Evolutionary conservation across 129 eudicot species (phyloP), one percentile per base, ranked within the genome.

Genomic region (Erigeron canadensis): DNA sequence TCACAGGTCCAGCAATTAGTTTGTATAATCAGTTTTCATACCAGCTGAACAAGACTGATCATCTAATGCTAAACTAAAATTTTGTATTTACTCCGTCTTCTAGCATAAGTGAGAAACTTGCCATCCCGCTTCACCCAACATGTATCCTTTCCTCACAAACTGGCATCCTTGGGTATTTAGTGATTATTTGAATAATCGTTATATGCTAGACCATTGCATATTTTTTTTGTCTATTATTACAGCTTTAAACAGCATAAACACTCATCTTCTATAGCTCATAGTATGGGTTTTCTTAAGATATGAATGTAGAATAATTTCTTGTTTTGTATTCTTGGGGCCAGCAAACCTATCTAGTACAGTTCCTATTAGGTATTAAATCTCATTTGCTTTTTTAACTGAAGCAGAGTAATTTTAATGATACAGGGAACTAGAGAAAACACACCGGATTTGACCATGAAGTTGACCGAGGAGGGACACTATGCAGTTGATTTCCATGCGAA

Each of bases 401-500:
- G 40, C 38, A 51, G 68, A 59, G 5, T 71, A 58, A 43, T 46
- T 15, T 19, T 71, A 63, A 61, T 80, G 67, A 54, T 67, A 42
- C 80, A 92, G 98, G 96, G 98, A 67, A 76, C 61, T 74, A 92
- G 83, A 76, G 91, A 86, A 19, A 74, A 79, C 16, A 61, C 68
- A 46, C 88, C 96, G 5, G 91, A 89, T 17, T 74, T 89, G 68
- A 87, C 84, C 44, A 83, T 92, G 88, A 81, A 70, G 67, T 73
- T 65, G 44, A 77, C 82, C 17, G 82, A 83, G 51, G 93, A 86
- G 71, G 91, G 95, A 48, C 85, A 80, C 5, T 92, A 92, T 67
- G 73, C 77, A 6, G 87, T 92, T 73, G 91, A 89, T 70, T 92
- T 92, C 68, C 98, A 92, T 74, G 98, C 89, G 18, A 85, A 89